Base-by-base conservation (phyloP, 1,284 basidiomycete species). In the Microbotryum scabiosae region DNA sequence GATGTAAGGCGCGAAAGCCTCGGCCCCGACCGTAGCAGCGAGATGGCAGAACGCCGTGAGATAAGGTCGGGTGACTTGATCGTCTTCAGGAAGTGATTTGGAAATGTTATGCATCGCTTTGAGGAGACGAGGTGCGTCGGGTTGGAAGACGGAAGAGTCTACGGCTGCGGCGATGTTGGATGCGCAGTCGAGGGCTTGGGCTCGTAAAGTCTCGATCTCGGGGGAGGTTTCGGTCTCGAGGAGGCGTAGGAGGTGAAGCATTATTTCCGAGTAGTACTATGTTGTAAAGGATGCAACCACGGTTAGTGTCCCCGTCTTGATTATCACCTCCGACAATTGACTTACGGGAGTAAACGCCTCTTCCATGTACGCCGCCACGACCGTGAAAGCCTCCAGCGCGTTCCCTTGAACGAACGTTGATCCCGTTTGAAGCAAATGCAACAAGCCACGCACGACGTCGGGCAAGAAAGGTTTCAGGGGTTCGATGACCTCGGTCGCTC, bases 151-250 rank as follows among this genome's bases (percentile, higher is more conserved):
- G 58, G 32, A 43, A 12, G 53, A 51, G 41, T 60, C 46, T n/a
- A 60, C 58, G 18, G 52, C 47, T 10, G 45, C 52, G 48, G 46
- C 58, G 47, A 60, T 60, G 20, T 32, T 28, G 21, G 58, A 47
- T 21, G 58, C 52, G 41, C 52, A 54, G 53, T 60, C 58, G 46
- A 60, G 51, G 9, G 58, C 58, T 9, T 51, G 48, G 25, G 52
- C 58, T 41, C 58, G 58, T 36, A 60, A 48, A 9, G 26, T 23
- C 36, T 54, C 30, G 12, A 41, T n/a, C 20, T 43, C 45, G 32
- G 10, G 21, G 10, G 53, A 44, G 8, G 51, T 8, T 46, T 45
- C 20, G 16, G 46, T 43, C 28, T 60, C 58, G 47, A 60, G 58
- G 21, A 60, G 52, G 41, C 28, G 28, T 23, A 60, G 52, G 21